Evolutionary conservation across 1,284 basidiomycete genomes (phyloP), one percentile per base, ranked within the genome.

Genomic region (Ceratobasidium sp.): DNA sequence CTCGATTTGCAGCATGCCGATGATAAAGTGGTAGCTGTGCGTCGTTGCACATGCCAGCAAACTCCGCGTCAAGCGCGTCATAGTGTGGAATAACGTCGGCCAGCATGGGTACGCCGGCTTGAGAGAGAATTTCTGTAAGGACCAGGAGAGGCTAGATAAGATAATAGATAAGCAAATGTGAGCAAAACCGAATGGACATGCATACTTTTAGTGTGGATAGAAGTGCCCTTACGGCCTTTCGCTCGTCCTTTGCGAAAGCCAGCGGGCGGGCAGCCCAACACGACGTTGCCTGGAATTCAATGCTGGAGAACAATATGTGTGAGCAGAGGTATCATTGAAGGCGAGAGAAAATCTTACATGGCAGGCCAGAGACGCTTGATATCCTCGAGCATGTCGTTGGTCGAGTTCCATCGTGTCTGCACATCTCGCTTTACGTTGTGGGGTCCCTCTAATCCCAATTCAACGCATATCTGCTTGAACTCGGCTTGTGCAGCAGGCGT

Each of bases 391-490:
- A 41, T 38, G n/a, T 41, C 32, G 23, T 38, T 9, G 2, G 41
- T 62, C 41, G 43, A 62, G 43, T 47, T 47, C 43, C 41, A 62
- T 1, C 59, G 23, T 47, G 43, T 47, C 44, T 62, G 23, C 28
- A 46, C 13, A 18, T 62, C 59, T 3, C 43, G 59, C 8, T 28
- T n/a, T 1, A 62, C 59, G 26, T 62, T 62, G 44, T 62, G 59
- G 6, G 43, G 59, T 2, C 9, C 2, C 28, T 26, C 26, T 5
- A 14, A 62, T 23, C 11, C 32, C 43, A 7, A 43, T 9, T 14
- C 26, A 11, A 16, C 43, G 23, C 59, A 62, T 2, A 1, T 2
- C 18, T 13, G 8, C 43, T 47, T 44, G 59, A 62, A 62, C 13
- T 16, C 14, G 8, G 21, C 43, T 18, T n/a, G 43, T 13, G 44